Evolutionary conservation across 1,284 basidiomycete species (phyloP), one percentile per base, ranked within the genome.

Genomic region (Calocybe gambosa): DNA sequence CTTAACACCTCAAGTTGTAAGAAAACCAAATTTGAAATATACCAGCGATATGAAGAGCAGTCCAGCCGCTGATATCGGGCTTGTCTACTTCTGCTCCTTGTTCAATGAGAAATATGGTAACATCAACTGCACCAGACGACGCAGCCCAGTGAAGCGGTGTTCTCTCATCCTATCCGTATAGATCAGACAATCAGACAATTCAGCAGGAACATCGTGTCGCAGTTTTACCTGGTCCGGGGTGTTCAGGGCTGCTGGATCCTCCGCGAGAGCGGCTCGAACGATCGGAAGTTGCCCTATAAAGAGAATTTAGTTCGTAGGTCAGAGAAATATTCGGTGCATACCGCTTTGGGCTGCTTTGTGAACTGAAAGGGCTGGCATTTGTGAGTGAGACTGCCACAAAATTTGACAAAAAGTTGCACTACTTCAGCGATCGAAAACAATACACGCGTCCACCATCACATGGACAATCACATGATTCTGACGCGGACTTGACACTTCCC

Each of bases 121-220:
- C 82, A 41, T 86, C 82, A 36, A 83, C 66, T 34, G 83, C 78
- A 46, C 85, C 79, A 8, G 80, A 80, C 2, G 88, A 85, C 8
- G 90, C 82, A 45, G 90, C 89, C 89, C 90, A 93, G 60, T 96
- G 93, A 9, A 96, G 69, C 2, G 92, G 80, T 1, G 93, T 93
- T 23, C 93, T 72, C n/a, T 78, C 85, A 62, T 95, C 93, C 91
- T 94, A 45, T 10, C 44, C 13, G 28, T 9, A 29, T 51, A 21
- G n/a, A 31, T 44, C 13, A 47, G 45, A 10, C 16, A 12, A 19
- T 5, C 21, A n/a, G 20, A 12, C 28, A 3, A 13, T 21, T 20
- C 25, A n/a, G 21, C 1, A 6, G 12, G n/a, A 18, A 12, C 21
- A 7, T 23, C 21, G 21, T 7, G 21, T 7, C 21, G 7, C n/a